phyloP scores from a whole-genome alignment of 1,284 basidiomycete genomes.

The Takashimella tepidaria region DNA sequence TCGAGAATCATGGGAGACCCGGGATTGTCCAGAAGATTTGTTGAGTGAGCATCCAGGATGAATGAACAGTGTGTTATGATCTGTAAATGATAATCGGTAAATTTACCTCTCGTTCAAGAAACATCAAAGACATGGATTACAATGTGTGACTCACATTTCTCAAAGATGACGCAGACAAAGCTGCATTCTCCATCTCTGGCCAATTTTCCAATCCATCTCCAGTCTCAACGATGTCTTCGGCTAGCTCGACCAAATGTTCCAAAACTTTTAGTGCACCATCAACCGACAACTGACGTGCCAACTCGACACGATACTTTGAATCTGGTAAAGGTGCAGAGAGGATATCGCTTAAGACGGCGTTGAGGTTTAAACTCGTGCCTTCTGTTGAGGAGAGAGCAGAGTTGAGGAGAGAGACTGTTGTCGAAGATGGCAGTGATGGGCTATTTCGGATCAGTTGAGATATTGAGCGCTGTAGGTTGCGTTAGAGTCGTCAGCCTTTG shows the following conservation, averaged over 20 bases:
- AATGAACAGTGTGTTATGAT: constrained; percentile 35
- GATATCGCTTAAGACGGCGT: constrained; percentile 22
- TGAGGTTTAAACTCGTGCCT: constrained; percentile 13
- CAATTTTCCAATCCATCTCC: constrained; percentile 29
- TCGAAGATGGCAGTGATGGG: constrained; percentile 29
- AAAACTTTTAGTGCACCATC: constrained; percentile 34
- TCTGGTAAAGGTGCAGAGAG: constrained; percentile 32
- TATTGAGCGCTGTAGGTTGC: constrained; percentile 7
- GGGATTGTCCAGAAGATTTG: constrained; percentile 31
- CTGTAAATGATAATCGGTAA: constrained; percentile 6
- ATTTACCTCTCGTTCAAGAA: neutral
- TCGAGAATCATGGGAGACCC: constrained; percentile 25
- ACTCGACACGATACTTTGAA: constrained; percentile 36
- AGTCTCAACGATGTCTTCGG: constrained; percentile 25
- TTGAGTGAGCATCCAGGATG: constrained; percentile 47
- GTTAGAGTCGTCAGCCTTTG: constrained; percentile 10
- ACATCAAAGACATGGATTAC: neutral
- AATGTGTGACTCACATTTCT: constrained; percentile 5
- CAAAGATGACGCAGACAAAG: constrained; percentile 3
- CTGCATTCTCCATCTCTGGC: constrained; percentile 13
- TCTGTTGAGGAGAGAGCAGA: constrained; percentile 13
- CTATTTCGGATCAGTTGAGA: constrained; percentile 13
- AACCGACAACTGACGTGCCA: constrained; percentile 27
- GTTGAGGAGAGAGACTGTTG: constrained; percentile 28
- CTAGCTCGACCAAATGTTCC: constrained; percentile 27